These are phyloP conservation scores for Trichoderma erinaceum DNA, from an alignment of 495 filamentous ascomycete genomes.

Conservation along the genomic window DNA sequence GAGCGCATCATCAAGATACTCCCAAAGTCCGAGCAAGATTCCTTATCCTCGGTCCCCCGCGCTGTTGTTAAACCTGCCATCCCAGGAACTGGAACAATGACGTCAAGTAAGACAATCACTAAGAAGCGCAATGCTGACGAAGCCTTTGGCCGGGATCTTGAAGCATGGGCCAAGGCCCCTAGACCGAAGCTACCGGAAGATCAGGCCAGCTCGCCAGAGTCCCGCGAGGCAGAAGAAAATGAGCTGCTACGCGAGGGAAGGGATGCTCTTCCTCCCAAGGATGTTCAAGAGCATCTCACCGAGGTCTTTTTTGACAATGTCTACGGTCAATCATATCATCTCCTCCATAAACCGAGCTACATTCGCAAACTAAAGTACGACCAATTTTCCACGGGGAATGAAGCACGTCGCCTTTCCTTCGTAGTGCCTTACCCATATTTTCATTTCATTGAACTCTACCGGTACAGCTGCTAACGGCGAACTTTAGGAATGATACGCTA, in stretches of 20 bases:
- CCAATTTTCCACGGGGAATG: conserved; percentile 9
- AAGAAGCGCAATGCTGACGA: conserved; percentile 87
- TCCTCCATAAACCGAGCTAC: conserved; percentile 96
- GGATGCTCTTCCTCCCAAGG: conserved; percentile 76
- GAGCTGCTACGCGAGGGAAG: conserved; percentile 72
- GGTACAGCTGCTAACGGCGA: not conserved
- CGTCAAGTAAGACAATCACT: conserved; percentile 39
- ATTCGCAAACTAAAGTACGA: conserved; percentile 73
- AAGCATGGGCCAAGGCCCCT: conserved; percentile 67
- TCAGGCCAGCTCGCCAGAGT: conserved; percentile 47
- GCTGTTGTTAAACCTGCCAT: conserved; percentile 67
- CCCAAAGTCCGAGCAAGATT: conserved; percentile 70
- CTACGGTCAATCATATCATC: conserved; percentile 89
- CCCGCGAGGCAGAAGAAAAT: conserved; percentile 62
- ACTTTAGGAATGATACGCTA: conserved; percentile 43
- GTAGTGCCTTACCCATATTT: not conserved
- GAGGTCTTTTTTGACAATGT: conserved; percentile 95
- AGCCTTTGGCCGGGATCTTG: conserved; percentile 77
- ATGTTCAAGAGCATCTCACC: conserved; percentile 88
- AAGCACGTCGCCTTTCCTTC: conserved; percentile 15
- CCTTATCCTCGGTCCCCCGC: conserved; percentile 32
- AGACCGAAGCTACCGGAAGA: conserved; percentile 4
- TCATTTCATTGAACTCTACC: not conserved
- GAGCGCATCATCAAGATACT: conserved; percentile 95
- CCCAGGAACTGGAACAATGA: conserved; percentile 65